Evolutionary conservation across 441 rosid genomes (phyloP), one percentile per base, ranked within the genome.

Genomic region (Gossypium trilobum): DNA sequence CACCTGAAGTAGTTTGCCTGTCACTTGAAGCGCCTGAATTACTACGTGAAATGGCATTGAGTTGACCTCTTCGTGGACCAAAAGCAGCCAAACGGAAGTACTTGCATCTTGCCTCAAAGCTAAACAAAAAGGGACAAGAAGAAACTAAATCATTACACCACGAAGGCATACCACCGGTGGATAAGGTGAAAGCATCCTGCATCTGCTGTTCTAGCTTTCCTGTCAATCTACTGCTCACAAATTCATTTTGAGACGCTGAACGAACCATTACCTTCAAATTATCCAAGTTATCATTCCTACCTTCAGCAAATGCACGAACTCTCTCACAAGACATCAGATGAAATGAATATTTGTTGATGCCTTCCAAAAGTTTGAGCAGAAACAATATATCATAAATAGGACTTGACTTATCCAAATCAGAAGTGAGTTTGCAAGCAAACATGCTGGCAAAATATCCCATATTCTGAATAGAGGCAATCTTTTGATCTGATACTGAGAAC

Each of bases 201-300:
- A 95, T 85, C 83, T 92, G 98, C 82, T 90, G 98, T 82, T 92
- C 97, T 75, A 95, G 82, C 80, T 95, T 95, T 83, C 93, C 97
- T 14, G 98, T 89, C 82, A 95, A 86, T 83, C 89, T 95, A 82
- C 79, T 78, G 84, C 83, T 91, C 76, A 91, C 90, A 81, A 92
- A 93, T 71, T 86, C 95, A 73, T 79, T 78, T 74, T 91, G 88
- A 57, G 86, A 82, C 61, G 89, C 82, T 29, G 88, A 85, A 74
- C 63, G 78, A 79, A 80, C 80, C 20, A 39, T 74, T 36, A 88
- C 90, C 82, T 75, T 87, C 73, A 92, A 78, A 82, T 80, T 79
- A 79, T 89, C 95, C 85, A 93, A 79, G 77, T 84, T 79, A 69
- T 86, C 86, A 29, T 84, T 70, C 73, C 77, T 81, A 46, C 93